Evolutionary conservation across 805 yeast species (phyloP).

Genomic region (Candida stauntonica): DNA sequence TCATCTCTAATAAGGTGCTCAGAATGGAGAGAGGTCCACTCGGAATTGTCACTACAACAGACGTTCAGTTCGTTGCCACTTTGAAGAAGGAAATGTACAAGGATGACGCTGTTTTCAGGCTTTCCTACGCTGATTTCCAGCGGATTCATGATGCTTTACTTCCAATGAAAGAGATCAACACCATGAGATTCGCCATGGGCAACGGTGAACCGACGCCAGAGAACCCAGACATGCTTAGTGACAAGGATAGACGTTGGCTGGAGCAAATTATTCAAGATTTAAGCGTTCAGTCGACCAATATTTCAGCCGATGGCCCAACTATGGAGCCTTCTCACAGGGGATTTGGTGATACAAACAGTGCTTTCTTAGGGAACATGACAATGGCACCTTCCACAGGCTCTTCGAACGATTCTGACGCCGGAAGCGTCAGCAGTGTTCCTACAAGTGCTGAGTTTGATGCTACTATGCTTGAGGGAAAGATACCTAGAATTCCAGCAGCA

Average conservation of each 20-base stretch:
- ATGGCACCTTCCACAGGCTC: neutral
- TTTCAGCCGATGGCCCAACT: neutral
- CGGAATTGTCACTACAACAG: slow-evolving; percentile 4
- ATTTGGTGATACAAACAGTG: neutral
- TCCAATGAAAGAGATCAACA: slow-evolving; percentile 10
- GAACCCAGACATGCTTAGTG: slow-evolving; percentile 10
- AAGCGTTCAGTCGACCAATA: slow-evolving; percentile 2
- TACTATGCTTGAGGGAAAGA: no score
- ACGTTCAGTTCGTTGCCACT: slow-evolving; percentile 10
- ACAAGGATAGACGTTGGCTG: slow-evolving; percentile 22
- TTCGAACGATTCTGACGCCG: slow-evolving; percentile 1
- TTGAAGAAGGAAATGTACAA: slow-evolving; percentile 11
- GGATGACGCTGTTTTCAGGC: slow-evolving; percentile 20
- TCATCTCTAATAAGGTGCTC: slow-evolving; percentile 14
- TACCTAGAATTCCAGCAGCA: no score
- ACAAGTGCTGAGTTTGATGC: no score
- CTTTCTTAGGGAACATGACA: neutral
- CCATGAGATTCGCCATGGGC: neutral
- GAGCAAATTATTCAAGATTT: slow-evolving; percentile 20
- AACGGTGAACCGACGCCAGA: slow-evolving; percentile 1
- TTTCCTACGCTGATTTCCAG: slow-evolving; percentile 11
- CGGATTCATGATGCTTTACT: slow-evolving; percentile 7
- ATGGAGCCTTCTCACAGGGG: neutral
- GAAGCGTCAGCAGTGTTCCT: slow-evolving; percentile 2
- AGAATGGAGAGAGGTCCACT: slow-evolving; percentile 11